Evolutionary conservation across 2,329 filamentous ascomycete genomes (phyloP).

Genomic region (Stylonectria norvegica): DNA sequence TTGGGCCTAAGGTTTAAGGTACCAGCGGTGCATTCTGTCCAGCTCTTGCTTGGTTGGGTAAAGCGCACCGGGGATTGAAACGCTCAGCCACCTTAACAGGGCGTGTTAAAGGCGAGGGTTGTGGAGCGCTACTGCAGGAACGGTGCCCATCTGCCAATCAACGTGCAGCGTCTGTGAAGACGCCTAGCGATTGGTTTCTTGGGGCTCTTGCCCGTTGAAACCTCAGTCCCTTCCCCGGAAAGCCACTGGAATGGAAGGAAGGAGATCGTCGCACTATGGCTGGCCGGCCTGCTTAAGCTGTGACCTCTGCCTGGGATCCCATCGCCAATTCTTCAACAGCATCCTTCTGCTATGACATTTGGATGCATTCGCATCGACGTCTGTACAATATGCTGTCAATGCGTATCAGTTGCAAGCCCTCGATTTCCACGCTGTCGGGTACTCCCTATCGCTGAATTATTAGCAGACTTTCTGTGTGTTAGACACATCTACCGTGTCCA

Average conservation of each 20-base stretch:
- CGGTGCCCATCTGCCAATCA: constrained; percentile 17
- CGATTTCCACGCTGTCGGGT: too few relatives aligned
- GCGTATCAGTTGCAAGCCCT: too few relatives aligned
- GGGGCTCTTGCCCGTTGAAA: constrained; percentile 2
- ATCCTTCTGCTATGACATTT: not conserved
- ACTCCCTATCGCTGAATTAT: too few relatives aligned
- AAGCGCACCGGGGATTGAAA: constrained; percentile 23
- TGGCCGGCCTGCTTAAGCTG: too few relatives aligned
- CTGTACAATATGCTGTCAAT: too few relatives aligned
- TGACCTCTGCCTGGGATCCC: constrained; percentile 2
- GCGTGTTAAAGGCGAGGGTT: constrained; percentile 1
- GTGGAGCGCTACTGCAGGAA: constrained; percentile 18
- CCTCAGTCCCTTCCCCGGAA: constrained; percentile 9
- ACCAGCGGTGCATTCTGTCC: too few relatives aligned
- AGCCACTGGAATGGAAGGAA: constrained; percentile 7
- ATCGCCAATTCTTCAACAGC: not conserved
- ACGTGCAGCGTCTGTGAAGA: constrained; percentile 11
- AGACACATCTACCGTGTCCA: too few relatives aligned
- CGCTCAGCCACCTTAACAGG: constrained; percentile 25
- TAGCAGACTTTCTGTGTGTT: too few relatives aligned
- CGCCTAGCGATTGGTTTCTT: constrained; percentile 1
- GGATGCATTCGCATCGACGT: not conserved
- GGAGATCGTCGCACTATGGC: not conserved
- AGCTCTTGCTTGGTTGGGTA: constrained; percentile 6
- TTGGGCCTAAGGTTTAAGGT: too few relatives aligned